Evolutionary conservation across 2,329 filamentous ascomycete species (phyloP).

Genomic region (Daldinia sp.): DNA sequence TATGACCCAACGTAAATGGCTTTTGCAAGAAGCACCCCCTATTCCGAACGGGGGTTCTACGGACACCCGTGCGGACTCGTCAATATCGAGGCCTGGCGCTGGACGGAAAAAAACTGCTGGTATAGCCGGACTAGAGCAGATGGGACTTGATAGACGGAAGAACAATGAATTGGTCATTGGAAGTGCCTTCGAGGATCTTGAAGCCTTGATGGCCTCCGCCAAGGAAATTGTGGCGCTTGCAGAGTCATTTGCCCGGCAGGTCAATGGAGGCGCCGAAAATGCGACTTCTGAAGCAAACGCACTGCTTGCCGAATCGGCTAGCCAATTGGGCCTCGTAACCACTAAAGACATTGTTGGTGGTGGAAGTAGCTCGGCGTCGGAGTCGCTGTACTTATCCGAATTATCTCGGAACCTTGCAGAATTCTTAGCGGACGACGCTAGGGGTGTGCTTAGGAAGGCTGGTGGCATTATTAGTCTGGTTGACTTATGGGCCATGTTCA

Average conservation of each 20-base stretch:
- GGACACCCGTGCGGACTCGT: slow-evolving; percentile 53
- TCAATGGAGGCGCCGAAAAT: slow-evolving; percentile 66
- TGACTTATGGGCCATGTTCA: slow-evolving; percentile 95
- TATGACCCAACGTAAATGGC: slow-evolving; percentile 94
- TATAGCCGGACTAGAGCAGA: slow-evolving; percentile 91
- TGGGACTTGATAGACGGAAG: slow-evolving; percentile 84
- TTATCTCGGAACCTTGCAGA: slow-evolving; percentile 87
- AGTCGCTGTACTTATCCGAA: slow-evolving; percentile 90
- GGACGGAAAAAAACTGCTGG: slow-evolving; percentile 75
- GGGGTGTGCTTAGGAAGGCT: slow-evolving; percentile 80
- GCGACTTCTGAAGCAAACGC: slow-evolving; percentile 77
- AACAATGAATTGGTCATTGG: slow-evolving; percentile 96
- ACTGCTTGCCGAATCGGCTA: slow-evolving; percentile 83
- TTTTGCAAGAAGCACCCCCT: slow-evolving; percentile 89
- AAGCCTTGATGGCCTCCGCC: slow-evolving; percentile 96
- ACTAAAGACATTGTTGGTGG: slow-evolving; percentile 93
- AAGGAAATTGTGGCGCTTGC: slow-evolving; percentile 96
- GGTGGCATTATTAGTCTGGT: slow-evolving; percentile 91
- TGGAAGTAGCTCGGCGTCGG: slow-evolving; percentile 71
- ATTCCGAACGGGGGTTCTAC: slow-evolving; percentile 69
- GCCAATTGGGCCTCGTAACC: slow-evolving; percentile 87
- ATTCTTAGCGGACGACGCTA: slow-evolving; percentile 86
- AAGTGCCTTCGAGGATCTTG: slow-evolving; percentile 93
- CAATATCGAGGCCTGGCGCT: slow-evolving; percentile 43
- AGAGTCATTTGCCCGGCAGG: slow-evolving; percentile 83